A percentile compares a stretch with the other conserved stretches of the same genome.
Evolutionary conservation across 2,329 filamentous ascomycete species (phyloP).

Genomic region (Phyllosticta citribraziliensis): DNA sequence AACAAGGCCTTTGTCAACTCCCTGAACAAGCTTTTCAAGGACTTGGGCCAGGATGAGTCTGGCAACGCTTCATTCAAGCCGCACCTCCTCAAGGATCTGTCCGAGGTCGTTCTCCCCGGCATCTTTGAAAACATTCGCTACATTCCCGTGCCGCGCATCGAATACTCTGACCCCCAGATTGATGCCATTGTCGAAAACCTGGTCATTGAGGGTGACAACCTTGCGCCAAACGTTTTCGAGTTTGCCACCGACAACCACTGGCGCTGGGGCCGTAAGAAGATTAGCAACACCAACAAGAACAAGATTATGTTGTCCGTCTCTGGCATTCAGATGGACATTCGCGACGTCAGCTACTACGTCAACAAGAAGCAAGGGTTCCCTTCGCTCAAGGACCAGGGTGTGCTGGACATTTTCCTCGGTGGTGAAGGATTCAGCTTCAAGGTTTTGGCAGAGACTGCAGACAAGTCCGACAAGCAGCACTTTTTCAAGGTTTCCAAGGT

Average conservation of each 20-base stretch:
- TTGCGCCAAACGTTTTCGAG: conserved; percentile 87
- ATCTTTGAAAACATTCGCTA: conserved; percentile 81
- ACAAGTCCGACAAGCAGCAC: conserved; percentile 63
- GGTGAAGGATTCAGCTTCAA: conserved; percentile 87
- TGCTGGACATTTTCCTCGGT: conserved; percentile 79
- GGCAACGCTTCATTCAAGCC: conserved; percentile 88
- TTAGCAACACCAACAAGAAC: conserved; percentile 72
- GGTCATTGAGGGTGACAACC: conserved; percentile 90
- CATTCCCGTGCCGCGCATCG: conserved; percentile 85
- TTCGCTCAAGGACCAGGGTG: conserved; percentile 72
- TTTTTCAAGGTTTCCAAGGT: conserved; percentile 95
- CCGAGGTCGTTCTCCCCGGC: conserved; percentile 73
- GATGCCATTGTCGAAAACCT: conserved; percentile 92
- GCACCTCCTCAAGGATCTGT: conserved; percentile 80
- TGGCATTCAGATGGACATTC: conserved; percentile 83
- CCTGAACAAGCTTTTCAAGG: conserved; percentile 74
- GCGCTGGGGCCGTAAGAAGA: conserved; percentile 85
- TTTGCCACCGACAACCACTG: conserved; percentile 88
- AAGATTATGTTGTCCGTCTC: conserved; percentile 76
- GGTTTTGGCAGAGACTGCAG: conserved; percentile 73
- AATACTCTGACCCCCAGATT: conserved; percentile 74
- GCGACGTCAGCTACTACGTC: conserved; percentile 86
- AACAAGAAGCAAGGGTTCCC: conserved; percentile 94
- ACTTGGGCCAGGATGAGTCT: conserved; percentile 77
- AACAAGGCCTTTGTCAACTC: conserved; percentile 73